These are phyloP conservation scores for Populus pruinosa DNA, from an alignment of 345 rosid species.

Conservation along the genomic window DNA sequence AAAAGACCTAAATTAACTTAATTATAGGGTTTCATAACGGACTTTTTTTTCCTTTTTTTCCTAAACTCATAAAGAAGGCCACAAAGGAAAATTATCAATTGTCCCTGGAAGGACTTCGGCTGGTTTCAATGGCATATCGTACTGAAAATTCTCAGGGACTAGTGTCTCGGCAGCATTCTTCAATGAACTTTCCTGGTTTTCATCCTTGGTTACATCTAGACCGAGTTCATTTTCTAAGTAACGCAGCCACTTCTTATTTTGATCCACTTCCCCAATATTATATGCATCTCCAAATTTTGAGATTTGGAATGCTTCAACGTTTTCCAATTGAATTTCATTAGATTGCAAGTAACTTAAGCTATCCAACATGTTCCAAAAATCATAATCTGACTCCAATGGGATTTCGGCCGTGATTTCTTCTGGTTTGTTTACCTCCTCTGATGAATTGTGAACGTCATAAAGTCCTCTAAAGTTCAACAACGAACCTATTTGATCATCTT, in stretches of 20 bases:
- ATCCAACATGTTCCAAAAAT: conserved; percentile 74
- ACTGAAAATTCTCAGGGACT: conserved; percentile 4
- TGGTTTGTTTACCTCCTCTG: conserved; percentile 68
- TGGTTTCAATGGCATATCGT: not conserved
- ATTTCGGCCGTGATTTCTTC: conserved; percentile 26
- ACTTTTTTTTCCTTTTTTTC: not conserved
- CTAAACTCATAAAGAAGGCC: conserved; percentile 8
- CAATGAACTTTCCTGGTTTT: not conserved
- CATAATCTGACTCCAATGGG: conserved; percentile 54
- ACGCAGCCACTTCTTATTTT: conserved; percentile 48
- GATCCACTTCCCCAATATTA: conserved; percentile 22
- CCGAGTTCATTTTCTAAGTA: conserved; percentile 67
- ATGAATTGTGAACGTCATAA: not conserved
- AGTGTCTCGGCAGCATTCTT: not conserved
- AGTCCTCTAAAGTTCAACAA: conserved; percentile 7
- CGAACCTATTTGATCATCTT: conserved; percentile 10
- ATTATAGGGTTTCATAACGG: not conserved
- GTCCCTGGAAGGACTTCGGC: not conserved
- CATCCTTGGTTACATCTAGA: conserved; percentile 33
- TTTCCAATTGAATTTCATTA: conserved; percentile 9
- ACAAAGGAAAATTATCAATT: not conserved
- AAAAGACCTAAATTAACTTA: not conserved
- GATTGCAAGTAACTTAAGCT: conserved; percentile 32
- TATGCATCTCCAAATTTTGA: conserved; percentile 20
- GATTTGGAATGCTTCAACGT: conserved; percentile 19